These are phyloP conservation scores for Geosiphon pyriformis DNA, from an alignment of 192 early-diverging fungal genomes.

Conservation along the genomic window DNA sequence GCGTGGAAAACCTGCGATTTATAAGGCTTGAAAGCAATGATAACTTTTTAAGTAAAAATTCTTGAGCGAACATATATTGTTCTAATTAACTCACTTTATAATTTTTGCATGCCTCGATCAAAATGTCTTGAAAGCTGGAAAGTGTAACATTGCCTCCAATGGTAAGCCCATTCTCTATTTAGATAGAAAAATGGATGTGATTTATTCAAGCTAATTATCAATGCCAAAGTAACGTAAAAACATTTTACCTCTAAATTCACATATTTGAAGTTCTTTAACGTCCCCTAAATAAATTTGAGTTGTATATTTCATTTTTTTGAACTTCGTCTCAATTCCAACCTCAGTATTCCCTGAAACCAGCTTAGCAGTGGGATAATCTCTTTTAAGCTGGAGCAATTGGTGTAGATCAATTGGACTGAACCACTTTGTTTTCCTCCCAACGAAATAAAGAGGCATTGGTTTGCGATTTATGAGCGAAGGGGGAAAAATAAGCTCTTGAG, in stretches of 20 bases:
- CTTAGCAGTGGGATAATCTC: conserved; percentile 57
- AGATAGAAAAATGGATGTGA: neutral
- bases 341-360: conserved; percentile 79
- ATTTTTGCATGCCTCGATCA: conserved; percentile 35
- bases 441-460: conserved; percentile 45
- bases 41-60: neutral
- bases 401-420: conserved; percentile 52
- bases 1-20: conserved; percentile 58
- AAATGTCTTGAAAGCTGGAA: conserved; percentile 48
- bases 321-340: conserved; percentile 69
- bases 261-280: conserved; percentile 57
- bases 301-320: conserved; percentile 64
- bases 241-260: conserved; percentile 27
- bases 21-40: conserved; percentile 3
- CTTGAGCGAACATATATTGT: neutral
- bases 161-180: conserved; percentile 32
- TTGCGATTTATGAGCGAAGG: conserved; percentile 54
- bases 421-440: conserved; percentile 45
- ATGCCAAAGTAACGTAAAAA: no score
- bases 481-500: conserved; percentile 66
- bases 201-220: neutral
- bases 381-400: conserved; percentile 46
- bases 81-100: neutral
- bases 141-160: conserved; percentile 67
- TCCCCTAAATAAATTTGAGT: conserved; percentile 61